These are phyloP conservation scores for Morella rubra DNA, from an alignment of 306 rosid genomes.

Conservation along the genomic window DNA sequence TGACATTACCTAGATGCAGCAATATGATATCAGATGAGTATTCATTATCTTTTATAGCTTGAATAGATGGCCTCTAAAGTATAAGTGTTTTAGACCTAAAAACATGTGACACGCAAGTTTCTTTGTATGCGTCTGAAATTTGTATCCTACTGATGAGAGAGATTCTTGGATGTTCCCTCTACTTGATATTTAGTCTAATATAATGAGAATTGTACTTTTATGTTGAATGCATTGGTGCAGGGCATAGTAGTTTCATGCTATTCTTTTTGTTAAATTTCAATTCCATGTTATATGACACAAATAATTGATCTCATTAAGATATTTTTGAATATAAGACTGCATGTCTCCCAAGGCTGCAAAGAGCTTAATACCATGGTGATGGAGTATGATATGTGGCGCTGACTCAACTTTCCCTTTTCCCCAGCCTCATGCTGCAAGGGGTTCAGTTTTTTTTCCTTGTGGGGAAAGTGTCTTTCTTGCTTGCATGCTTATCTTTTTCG, in stretches of 20 bases:
- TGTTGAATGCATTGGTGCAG: neutral
- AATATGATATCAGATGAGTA: too few species aligned
- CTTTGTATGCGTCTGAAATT: too few species aligned
- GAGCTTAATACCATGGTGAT: neutral
- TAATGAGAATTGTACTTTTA: neutral
- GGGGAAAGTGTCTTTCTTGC: neutral
- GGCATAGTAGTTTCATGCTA: neutral
- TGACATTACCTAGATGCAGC: too few species aligned
- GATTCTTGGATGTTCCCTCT: too few species aligned
- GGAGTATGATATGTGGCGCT: neutral
- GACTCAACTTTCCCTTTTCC: neutral
- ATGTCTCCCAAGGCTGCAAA: neutral
- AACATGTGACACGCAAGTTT: too few species aligned
- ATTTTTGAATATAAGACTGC: neutral
- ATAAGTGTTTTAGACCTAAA: too few species aligned
- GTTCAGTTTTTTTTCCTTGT: neutral
- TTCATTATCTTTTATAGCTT: too few species aligned
- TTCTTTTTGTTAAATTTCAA: neutral
- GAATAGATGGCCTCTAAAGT: too few species aligned
- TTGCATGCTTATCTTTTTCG: neutral
- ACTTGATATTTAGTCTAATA: neutral
- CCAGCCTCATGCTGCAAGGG: neutral
- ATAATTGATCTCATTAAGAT: neutral
- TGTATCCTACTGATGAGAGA: too few species aligned
- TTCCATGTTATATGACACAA: neutral